phyloP scores from a whole-genome alignment of 2,329 filamentous ascomycete species.

The Nigrospora sphaerica region DNA sequence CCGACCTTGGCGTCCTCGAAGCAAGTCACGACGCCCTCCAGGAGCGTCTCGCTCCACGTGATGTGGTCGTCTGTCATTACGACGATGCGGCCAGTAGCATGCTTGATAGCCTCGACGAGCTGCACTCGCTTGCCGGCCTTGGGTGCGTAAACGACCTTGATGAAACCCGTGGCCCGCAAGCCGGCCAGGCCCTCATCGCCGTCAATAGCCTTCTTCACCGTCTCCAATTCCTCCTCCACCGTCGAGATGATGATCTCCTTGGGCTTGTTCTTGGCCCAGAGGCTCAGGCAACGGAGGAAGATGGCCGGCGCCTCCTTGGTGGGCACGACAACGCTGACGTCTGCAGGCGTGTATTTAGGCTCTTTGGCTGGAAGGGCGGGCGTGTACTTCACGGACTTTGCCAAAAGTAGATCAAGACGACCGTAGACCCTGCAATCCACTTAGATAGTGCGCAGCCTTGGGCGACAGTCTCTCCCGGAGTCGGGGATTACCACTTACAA shows the following conservation, averaged over 20 bases:
- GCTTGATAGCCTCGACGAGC: slow-evolving; percentile 1
- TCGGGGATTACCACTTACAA: too few relatives aligned
- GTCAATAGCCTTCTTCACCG: background rate
- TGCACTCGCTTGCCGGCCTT: background rate
- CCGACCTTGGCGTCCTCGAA: slow-evolving; percentile 7
- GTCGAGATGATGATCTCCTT: background rate
- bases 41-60: slow-evolving; percentile 1
- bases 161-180: background rate
- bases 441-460: too few relatives aligned
- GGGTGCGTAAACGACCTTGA: background rate
- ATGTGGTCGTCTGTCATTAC: slow-evolving; percentile 6
- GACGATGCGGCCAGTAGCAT: slow-evolving; percentile 4
- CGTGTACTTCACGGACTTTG: background rate
- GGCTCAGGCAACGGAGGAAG: background rate
- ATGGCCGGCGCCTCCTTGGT: background rate
- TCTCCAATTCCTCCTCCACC: background rate
- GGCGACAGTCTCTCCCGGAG: too few relatives aligned
- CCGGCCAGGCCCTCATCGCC: background rate
- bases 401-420: too few relatives aligned
- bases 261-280: background rate
- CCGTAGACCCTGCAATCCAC: too few relatives aligned
- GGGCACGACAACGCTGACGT: background rate
- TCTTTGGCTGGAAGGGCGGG: background rate
- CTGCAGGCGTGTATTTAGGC: background rate
- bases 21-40: slow-evolving; percentile 3